phyloP scores from a whole-genome alignment of 352 stramenopile genomes.

The Phytophthora palmivora region DNA sequence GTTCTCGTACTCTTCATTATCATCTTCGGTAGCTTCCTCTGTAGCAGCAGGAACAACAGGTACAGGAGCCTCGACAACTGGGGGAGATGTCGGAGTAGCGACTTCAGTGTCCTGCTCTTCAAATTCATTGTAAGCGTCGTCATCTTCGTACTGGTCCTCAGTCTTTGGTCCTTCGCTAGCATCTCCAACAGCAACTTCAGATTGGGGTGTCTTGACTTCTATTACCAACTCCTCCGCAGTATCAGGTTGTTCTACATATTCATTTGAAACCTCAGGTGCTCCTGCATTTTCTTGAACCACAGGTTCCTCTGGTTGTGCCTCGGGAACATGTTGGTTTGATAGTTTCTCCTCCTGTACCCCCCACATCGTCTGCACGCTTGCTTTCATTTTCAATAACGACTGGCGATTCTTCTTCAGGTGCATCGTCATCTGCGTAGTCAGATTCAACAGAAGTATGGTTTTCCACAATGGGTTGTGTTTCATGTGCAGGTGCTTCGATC shows the following conservation, averaged over 20 bases:
- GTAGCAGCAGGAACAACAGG: neutral
- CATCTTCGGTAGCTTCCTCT: slow-evolving; percentile 31
- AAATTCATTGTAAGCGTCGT: slow-evolving; percentile 61
- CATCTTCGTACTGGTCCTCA: slow-evolving; percentile 44
- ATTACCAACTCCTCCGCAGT: slow-evolving; percentile 3
- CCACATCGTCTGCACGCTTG: neutral
- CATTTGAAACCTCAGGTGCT: neutral
- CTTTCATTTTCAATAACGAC: neutral
- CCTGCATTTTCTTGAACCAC: neutral
- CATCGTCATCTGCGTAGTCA: slow-evolving; percentile 15
- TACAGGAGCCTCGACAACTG: neutral
- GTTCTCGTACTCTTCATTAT: slow-evolving; percentile 66
- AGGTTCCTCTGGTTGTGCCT: neutral
- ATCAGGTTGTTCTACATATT: slow-evolving; percentile 1
- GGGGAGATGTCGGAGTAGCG: neutral
- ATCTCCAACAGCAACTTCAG: neutral
- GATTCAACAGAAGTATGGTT: slow-evolving; percentile 2
- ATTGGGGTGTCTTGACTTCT: neutral
- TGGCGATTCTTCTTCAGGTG: slow-evolving; percentile 10
- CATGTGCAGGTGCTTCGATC: neutral
- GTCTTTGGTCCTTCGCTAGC: slow-evolving; percentile 15
- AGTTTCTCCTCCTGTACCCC: neutral
- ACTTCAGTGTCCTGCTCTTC: slow-evolving; percentile 40
- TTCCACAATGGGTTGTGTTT: slow-evolving; percentile 4
- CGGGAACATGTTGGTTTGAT: neutral